Evolutionary conservation across 2,329 filamentous ascomycete genomes (phyloP).

Genomic region (Fusarium tuaranense): DNA sequence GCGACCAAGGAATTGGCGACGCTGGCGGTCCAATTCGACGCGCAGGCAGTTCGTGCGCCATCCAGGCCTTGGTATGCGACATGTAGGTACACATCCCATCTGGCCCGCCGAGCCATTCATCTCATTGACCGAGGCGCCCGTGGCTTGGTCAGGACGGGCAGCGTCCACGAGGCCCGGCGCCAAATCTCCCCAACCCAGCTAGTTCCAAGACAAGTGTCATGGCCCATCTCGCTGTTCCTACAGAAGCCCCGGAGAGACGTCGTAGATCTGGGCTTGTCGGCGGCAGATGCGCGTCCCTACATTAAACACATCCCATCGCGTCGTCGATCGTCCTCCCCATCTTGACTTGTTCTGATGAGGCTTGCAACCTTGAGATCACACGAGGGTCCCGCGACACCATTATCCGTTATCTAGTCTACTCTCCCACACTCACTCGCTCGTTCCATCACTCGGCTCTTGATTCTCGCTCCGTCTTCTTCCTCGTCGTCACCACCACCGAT

Average conservation of each 20-base stretch:
- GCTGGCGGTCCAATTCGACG: constrained; percentile 3
- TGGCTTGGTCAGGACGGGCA: constrained; percentile 40
- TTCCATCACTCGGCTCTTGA: constrained; percentile 12
- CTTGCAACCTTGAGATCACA: constrained; percentile 24
- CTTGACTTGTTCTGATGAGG: constrained; percentile 13
- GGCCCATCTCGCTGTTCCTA: constrained; percentile 36
- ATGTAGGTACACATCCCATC: constrained; percentile 38
- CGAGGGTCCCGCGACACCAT: constrained; percentile 25
- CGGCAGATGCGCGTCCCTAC: constrained; percentile 44
- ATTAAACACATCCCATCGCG: constrained; percentile 27
- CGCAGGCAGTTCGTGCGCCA: constrained; percentile 28
- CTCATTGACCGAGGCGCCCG: constrained; percentile 25
- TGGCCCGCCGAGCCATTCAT: constrained; percentile 26
- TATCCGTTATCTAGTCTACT: constrained; percentile 14
- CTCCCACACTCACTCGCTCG: neutral
- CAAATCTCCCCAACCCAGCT: constrained; percentile 36
- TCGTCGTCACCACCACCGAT: neutral
- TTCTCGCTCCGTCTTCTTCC: neutral
- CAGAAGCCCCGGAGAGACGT: constrained; percentile 31
- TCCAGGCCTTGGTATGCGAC: constrained; percentile 31
- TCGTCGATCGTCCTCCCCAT: constrained; percentile 36
- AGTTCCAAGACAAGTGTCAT: constrained; percentile 27
- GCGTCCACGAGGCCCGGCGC: constrained; percentile 40
- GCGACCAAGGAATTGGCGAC: constrained; percentile 20
- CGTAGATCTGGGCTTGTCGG: constrained; percentile 32